Evolutionary conservation across 805 yeast species (phyloP).

Genomic region (Lachancea thermotolerans): DNA sequence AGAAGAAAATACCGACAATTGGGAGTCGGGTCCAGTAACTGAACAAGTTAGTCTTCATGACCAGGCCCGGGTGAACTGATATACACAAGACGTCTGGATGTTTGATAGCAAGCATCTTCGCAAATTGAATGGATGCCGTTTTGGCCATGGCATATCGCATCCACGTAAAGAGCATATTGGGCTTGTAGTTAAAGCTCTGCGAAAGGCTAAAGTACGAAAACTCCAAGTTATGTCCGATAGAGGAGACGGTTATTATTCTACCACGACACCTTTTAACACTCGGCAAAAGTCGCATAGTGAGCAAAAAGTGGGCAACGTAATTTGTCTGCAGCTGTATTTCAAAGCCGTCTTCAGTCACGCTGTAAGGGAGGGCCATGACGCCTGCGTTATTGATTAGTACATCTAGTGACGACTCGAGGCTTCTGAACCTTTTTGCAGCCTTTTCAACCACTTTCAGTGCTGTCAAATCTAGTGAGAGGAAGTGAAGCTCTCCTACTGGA

Average conservation of each 20-base stretch:
- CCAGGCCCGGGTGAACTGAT: conserved; percentile 78
- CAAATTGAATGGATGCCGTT: conserved; percentile 68
- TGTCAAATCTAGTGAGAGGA: conserved; percentile 49
- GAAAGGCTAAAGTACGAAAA: conserved; percentile 42
- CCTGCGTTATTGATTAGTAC: conserved; percentile 75
- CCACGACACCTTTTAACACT: conserved; percentile 38
- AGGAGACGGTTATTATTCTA: conserved; percentile 55
- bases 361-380: conserved; percentile 67
- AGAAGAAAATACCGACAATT: conserved; percentile 64
- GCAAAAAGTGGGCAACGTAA: conserved; percentile 65
- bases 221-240: conserved; percentile 57
- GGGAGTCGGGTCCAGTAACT: conserved; percentile 75
- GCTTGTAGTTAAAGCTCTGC: conserved; percentile 44
- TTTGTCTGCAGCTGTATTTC: conserved; percentile 79
- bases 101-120: conserved; percentile 54
- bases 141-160: conserved; percentile 72
- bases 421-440: conserved; percentile 43
- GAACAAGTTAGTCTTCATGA: conserved; percentile 73
- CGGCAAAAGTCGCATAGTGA: conserved; percentile 55
- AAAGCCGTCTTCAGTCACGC: conserved; percentile 58
- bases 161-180: conserved; percentile 69
- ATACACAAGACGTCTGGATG: conserved; percentile 59
- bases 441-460: conserved; percentile 40
- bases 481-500: conserved; percentile 31
- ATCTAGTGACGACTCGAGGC: conserved; percentile 45